A percentile compares a stretch with the other conserved stretches of the same genome.
Conservation (phyloP, 2,329 filamentous ascomycete genomes). For the Cladophialophora carrionii region DNA sequence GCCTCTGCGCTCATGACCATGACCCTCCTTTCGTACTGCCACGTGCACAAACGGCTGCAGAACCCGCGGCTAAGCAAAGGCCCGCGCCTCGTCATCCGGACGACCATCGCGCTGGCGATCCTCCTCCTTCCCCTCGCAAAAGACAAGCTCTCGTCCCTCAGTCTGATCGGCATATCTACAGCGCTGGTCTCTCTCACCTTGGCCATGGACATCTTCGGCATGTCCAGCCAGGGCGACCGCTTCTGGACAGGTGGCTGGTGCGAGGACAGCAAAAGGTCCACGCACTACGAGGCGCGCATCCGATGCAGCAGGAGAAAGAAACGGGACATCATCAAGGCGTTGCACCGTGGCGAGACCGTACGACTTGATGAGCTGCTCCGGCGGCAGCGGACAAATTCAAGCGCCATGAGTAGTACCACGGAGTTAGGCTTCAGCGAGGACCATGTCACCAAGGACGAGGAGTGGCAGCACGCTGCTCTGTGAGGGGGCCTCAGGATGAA, state of each 20-base stretch:
- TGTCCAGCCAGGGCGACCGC: conserved; percentile 12
- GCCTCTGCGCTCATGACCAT: conserved; percentile 9
- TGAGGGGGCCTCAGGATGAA: neutral
- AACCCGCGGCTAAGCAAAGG: conserved; percentile 12
- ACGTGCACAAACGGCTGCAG: conserved; percentile 18
- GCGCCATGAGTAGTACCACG: conserved; percentile 10
- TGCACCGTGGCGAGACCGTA: conserved; percentile 16
- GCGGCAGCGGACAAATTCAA: conserved; percentile 10
- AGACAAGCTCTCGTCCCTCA: neutral
- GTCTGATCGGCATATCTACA: conserved; percentile 13
- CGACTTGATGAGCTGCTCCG: conserved; percentile 12
- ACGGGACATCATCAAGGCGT: conserved; percentile 15
- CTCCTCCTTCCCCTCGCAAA: conserved; percentile 15
- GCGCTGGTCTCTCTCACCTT: conserved; percentile 8
- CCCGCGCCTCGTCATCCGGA: conserved; percentile 10
- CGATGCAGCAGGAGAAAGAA: conserved; percentile 12
- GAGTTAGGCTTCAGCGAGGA: conserved; percentile 12
- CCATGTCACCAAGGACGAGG: conserved; percentile 1
- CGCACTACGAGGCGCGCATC: conserved; percentile 15
- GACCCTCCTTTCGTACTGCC: conserved; percentile 12
- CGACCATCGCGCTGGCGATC: conserved; percentile 10
- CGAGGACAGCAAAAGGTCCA: conserved; percentile 11
- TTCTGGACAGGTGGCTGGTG: conserved; percentile 20
- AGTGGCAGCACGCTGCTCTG: conserved; percentile 12
- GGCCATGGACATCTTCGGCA: conserved; percentile 17